Evolutionary conservation across 2,329 filamentous ascomycete species (phyloP), one percentile per base, ranked within the genome.

Genomic region (Lachnum nothofagi): DNA sequence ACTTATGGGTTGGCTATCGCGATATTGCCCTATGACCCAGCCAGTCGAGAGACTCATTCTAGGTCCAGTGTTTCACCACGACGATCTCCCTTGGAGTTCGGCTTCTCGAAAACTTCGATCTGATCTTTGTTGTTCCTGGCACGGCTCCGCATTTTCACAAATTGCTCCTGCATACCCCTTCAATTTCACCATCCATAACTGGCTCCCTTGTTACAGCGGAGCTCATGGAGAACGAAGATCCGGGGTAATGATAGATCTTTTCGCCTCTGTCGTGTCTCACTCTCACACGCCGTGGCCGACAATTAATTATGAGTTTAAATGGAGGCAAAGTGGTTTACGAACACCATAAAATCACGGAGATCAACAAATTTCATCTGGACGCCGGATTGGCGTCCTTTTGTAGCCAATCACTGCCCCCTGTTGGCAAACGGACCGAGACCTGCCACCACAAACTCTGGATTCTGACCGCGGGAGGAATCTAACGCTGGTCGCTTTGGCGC

Each of bases 71-170:
- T 54, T 58, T 54, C 49, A 7, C 19, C 19, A 51, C 35, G 19
- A 48, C 33, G 42, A 53, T 46, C 42, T 50, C 10, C 48, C 42
- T 46, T 19, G 48, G 48, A 42, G 37, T 44, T 46, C 38, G 7
- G 34, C 20, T 58, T 53, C 51, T 56, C 52, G 51, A 57, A 52
- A 47, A 51, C 52, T 53, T 54, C 49, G 44, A 58, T 58, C 52
- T 57, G 48, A 53, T 59, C 52, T 51, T 51, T 49, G 49, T 37
- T 42, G 47, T 58, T 58, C 48, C 54, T 55, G 48, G 52, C 45
- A 38, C 43, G 39, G 23, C 54, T 55, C 54, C 56, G 48, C 54
- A 57, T 50, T 52, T 40, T 40, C 45, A 38, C 44, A 47, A 43
- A 40, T 41, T 52, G 49, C 54, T 48, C 48, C 48, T 55, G 49